Base-by-base conservation (phyloP, 139 green algal species). In the Chloropicon primus region DNA sequence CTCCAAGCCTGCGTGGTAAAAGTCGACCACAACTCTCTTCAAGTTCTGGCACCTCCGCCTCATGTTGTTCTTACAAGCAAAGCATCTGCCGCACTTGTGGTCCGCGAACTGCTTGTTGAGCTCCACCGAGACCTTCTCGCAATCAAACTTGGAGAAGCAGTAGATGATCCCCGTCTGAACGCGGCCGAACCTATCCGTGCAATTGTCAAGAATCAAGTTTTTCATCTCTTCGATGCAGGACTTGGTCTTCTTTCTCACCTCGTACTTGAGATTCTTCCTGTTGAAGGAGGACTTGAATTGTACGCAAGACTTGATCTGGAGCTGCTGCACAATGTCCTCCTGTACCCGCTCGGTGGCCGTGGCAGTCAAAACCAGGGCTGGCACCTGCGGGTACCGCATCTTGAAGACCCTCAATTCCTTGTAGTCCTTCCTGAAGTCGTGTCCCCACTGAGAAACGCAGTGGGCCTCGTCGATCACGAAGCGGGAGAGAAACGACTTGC, bases 381-480 rank as follows among this genome's bases (percentile, higher is more conserved):
- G 92, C 41, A 93, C 76, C 1, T 78, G 21, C 2, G 76, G 72
- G 41, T 77, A 81, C 27, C 27, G 2, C 24, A 78, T 78, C 77
- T 86, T 87, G 22, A 73, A 54, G 26, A 89, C 76, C 24, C 81
- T 26, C 83, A 84, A 72, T 1, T 82, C 80, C 78, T 90, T 92
- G 88, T 97, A 98, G 80, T 91, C 89, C 21, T 85, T 85, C 53
- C 94, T 53, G 85, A 99, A 99, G 84, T 99, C 91, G 73, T 94
- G 86, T 0, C 94, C 95, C 95, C 95, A 99, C 53, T 93, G 84
- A 21, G 81, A 91, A 21, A 99, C 93, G 82, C 95, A 99, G 82
- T 99, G 95, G 21, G 93, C 93, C 87, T 99, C 95, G 82, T 99
- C 95, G 1, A 99, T 84, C 1, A 93, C 85, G 2, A 85, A 3